phyloP scores from a whole-genome alignment of 192 early-diverging fungal species.

The Gryganskiella cystojenkinii region DNA sequence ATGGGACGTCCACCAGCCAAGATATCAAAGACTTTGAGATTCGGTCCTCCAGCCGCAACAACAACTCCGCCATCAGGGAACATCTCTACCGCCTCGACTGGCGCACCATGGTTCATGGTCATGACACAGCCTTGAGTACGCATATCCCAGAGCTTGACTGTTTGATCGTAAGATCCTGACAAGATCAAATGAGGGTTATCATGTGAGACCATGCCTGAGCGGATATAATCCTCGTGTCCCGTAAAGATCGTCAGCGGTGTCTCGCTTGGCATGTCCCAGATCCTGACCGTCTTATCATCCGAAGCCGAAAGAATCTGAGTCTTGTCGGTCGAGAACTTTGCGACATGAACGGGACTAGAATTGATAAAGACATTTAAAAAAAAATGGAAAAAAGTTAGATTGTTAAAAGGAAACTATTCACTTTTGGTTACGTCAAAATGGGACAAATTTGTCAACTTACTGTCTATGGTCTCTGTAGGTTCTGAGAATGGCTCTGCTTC shows the following conservation, averaged over 20 bases:
- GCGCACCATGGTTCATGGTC: slow-evolving; percentile 83
- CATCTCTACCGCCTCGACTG: slow-evolving; percentile 90
- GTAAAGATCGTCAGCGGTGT: slow-evolving; percentile 71
- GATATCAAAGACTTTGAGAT: slow-evolving; percentile 90
- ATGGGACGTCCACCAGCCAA: slow-evolving; percentile 82
- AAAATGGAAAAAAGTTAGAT: not conserved
- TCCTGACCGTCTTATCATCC: slow-evolving; percentile 91
- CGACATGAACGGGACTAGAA: slow-evolving; percentile 80
- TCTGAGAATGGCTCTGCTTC: slow-evolving; percentile 75
- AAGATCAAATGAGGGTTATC: slow-evolving; percentile 86
- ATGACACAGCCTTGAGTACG: slow-evolving; percentile 77
- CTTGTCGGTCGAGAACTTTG: slow-evolving; percentile 83
- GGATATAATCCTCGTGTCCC: slow-evolving; percentile 94
- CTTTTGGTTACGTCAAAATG: not conserved
- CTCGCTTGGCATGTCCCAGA: slow-evolving; percentile 96
- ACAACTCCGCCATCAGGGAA: slow-evolving; percentile 85
- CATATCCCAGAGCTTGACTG: slow-evolving; percentile 92
- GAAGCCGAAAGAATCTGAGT: slow-evolving; percentile 87
- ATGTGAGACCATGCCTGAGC: slow-evolving; percentile 74
- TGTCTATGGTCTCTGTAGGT: slow-evolving; percentile 65
- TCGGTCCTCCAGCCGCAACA: slow-evolving; percentile 83
- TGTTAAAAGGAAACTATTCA: not conserved
- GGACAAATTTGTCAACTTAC: slow-evolving; percentile 40
- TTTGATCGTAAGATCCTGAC: slow-evolving; percentile 96
- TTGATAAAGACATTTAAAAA: not conserved